Conservation (phyloP, 441 rosid species). For the Omphalea diandra region DNA sequence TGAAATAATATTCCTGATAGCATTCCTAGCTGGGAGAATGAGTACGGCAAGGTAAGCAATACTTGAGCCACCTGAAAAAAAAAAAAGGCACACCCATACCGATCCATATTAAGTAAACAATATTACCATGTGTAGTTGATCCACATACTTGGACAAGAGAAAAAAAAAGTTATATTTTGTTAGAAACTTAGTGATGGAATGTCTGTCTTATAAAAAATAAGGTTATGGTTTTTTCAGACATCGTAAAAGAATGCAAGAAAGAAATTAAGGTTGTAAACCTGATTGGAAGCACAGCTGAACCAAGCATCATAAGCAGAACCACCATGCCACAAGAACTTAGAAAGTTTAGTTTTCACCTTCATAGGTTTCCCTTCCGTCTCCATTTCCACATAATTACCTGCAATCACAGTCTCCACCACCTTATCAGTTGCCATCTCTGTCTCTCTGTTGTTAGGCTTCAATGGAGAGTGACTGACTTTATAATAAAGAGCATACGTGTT, state of each 20-base stretch:
- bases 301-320: constrained; percentile 99
- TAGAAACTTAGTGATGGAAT: no score
- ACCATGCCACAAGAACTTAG: constrained; percentile 85
- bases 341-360: constrained; percentile 57
- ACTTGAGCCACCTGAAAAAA: constrained; percentile 93
- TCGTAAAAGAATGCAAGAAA: no score
- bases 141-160: no score
- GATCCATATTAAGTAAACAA: neutral
- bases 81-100: neutral
- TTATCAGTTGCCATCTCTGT: constrained; percentile 50
- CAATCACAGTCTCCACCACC: constrained; percentile 84
- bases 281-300: constrained; percentile 98
- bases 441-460: neutral
- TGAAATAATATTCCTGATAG: constrained; percentile 82
- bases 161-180: no score
- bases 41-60: constrained; percentile 87
- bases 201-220: no score
- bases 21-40: constrained; percentile 92
- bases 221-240: no score
- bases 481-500: no score
- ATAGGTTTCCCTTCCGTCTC: constrained; percentile 67
- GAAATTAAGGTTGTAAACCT: no score
- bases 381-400: constrained; percentile 92
- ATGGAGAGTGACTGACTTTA: no score
- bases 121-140: no score